Conservation (phyloP, 2,329 filamentous ascomycete species). For the Clonostachys rhizophaga region DNA sequence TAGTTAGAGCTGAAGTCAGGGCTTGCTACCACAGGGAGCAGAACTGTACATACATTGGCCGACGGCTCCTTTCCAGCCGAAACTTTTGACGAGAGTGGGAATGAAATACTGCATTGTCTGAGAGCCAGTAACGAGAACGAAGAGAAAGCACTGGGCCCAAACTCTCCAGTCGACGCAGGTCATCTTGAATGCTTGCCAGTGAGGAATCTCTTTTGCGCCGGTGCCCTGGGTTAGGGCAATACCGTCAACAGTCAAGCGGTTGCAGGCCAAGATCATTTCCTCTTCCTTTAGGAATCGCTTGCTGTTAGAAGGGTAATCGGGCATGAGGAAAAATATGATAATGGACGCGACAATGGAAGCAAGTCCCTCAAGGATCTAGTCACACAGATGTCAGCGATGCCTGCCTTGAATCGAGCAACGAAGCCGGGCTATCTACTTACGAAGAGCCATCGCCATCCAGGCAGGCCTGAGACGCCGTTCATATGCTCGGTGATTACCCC, state of each 20-base stretch:
- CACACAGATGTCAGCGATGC: background rate
- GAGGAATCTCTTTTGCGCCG: slow-evolving; percentile 6
- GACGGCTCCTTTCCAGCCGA: slow-evolving; percentile 15
- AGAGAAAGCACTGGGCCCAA: slow-evolving; percentile 13
- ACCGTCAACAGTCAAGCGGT: slow-evolving; percentile 2
- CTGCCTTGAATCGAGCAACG: background rate
- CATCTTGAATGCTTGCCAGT: slow-evolving; percentile 18
- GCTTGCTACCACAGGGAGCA: background rate
- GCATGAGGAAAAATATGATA: slow-evolving; percentile 4
- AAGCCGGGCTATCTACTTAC: slow-evolving; percentile 3
- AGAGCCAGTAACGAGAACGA: slow-evolving; percentile 16
- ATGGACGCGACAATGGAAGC: slow-evolving; percentile 2
- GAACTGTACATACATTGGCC: slow-evolving; percentile 5
- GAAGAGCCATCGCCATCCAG: slow-evolving; percentile 19
- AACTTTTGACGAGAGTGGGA: slow-evolving; percentile 18
- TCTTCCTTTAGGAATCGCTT: slow-evolving; percentile 4
- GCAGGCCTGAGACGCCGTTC: slow-evolving; percentile 11
- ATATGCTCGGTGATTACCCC: slow-evolving; percentile 13
- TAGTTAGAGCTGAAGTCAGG: background rate
- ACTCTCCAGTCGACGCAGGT: slow-evolving; percentile 11
- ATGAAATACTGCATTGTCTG: slow-evolving; percentile 25
- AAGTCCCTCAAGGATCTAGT: slow-evolving; percentile 4
- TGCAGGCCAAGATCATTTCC: slow-evolving; percentile 1
- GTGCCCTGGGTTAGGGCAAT: slow-evolving; percentile 1
- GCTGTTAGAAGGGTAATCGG: slow-evolving; percentile 3